Base-by-base conservation (phyloP, 495 filamentous ascomycete genomes). In the Hyaloscypha hepaticicola region DNA sequence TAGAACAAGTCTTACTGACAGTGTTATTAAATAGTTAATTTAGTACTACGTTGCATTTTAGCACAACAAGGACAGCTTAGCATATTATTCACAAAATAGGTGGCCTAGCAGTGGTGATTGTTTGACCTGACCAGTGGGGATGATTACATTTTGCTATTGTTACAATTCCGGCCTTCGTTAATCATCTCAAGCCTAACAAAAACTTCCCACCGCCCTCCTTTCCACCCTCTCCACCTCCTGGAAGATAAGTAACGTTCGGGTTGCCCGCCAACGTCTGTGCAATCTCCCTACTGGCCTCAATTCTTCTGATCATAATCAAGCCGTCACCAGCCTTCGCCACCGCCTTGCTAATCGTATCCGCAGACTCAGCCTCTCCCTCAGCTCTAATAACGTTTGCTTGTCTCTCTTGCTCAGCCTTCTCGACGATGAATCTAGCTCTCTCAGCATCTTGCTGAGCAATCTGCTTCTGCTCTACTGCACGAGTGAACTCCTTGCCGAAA, bases 401-500 rank as follows among this genome's bases (percentile, higher is more conserved):
- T 70, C 95, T 84, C 82, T 99, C 95, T 83, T 99, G 95, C 86
- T 99, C 95, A 65, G 95, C 96, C 73, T 92, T 91, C 87, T 99
- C 95, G 77, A 99, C 95, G 72, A 99, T 93, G 81, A 99, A 99
- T 63, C 95, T 83, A 27, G 94, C 93, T 60, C 95, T 85, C 83
- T 99, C 95, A 64, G 95, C 95, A 74, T 99, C 95, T 78, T 99
- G 95, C 80, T 99, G 95, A 27, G 95, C 95, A 77, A 99, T 99
- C 83, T 99, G 95, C 85, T 99, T 99, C 84, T 99, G 96, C 81
- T 99, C 95, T 72, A 99, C 95, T 65, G 95, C 95, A 67, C 87
- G 86, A 64, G 95, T 99, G 87, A 99, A 99, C 80, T 99, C 95
- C 80, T 92, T 93, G 62, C 95, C 95, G 78, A 99, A 99, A 60